Evolutionary conservation across 1,139 yeast species (phyloP).

Genomic region (Lipomyces yarrowii): DNA sequence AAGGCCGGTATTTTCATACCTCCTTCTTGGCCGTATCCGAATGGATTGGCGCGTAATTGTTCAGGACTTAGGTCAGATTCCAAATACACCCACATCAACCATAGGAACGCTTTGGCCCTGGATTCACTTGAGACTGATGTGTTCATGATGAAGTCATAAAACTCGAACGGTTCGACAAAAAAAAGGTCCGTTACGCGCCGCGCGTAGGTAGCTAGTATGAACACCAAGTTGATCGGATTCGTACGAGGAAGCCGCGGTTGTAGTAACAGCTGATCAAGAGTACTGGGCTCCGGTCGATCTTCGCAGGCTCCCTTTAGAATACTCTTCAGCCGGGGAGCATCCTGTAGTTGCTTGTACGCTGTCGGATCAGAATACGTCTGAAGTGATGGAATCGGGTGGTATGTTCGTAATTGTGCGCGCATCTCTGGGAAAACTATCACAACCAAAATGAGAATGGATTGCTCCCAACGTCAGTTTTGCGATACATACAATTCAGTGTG

Average conservation of each 20-base stretch:
- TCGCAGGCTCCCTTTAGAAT: constrained; percentile 80
- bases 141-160: constrained; percentile 69
- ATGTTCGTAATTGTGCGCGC: constrained; percentile 90
- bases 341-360: constrained; percentile 78
- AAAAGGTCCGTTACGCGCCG: constrained; percentile 50
- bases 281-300: constrained; percentile 55
- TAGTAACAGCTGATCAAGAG: constrained; percentile 48
- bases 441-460: not conserved
- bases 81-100: constrained; percentile 79
- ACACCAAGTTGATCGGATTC: constrained; percentile 72
- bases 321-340: constrained; percentile 89
- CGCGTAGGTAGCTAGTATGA: constrained; percentile 68
- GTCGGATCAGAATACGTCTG: constrained; percentile 63
- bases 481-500: constrained; percentile 65
- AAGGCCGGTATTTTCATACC: constrained; percentile 51
- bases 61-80: constrained; percentile 67
- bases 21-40: constrained; percentile 51
- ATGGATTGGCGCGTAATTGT: constrained; percentile 63
- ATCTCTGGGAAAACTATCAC: constrained; percentile 78
- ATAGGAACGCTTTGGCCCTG: constrained; percentile 72
- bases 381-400: constrained; percentile 87
- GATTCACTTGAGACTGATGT: constrained; percentile 55
- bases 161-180: constrained; percentile 46
- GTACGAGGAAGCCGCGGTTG: constrained; percentile 52
- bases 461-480: not conserved